Percentiles rank a stretch among this genome's conserved stretches.
These are phyloP conservation scores for Coemansia sp. DNA, from an alignment of 192 early-diverging fungal genomes.

Conservation along the genomic window DNA sequence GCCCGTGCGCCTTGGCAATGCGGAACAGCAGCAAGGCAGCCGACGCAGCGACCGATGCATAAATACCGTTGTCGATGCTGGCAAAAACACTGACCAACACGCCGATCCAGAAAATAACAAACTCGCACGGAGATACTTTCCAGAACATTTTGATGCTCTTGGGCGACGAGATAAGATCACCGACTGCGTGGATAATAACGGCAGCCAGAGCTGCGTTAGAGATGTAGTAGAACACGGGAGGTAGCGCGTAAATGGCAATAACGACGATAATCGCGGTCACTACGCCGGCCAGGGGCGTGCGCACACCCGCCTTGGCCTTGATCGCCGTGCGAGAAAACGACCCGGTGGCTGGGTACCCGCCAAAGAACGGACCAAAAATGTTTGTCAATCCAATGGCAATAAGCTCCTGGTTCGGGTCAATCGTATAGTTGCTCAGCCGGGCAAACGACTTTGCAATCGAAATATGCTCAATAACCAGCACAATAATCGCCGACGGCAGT, in stretches of 20 bases:
- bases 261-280: constrained; percentile 80
- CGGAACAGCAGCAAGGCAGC: constrained; percentile 76
- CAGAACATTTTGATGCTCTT: constrained; percentile 63
- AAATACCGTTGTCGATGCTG: constrained; percentile 78
- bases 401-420: constrained; percentile 85
- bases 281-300: constrained; percentile 75
- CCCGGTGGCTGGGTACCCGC: constrained; percentile 85
- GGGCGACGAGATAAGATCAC: constrained; percentile 71
- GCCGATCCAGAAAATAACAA: constrained; percentile 48
- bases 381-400: constrained; percentile 89
- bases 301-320: constrained; percentile 84
- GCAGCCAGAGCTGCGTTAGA: constrained; percentile 77
- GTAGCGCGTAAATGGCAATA: constrained; percentile 77
- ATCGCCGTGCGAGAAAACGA: constrained; percentile 93
- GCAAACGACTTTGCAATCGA: constrained; percentile 88
- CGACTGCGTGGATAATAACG: constrained; percentile 84
- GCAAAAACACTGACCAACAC: constrained; percentile 58
- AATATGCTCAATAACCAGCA: constrained; percentile 87
- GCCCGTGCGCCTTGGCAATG: constrained; percentile 60
- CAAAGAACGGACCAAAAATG: constrained; percentile 81
- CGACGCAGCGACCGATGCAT: constrained; percentile 67
- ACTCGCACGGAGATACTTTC: constrained; percentile 58
- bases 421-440: constrained; percentile 78
- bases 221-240: constrained; percentile 85
- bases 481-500: constrained; percentile 66